Percentiles rank a stretch among this genome's conserved stretches.
phyloP scores from a whole-genome alignment of 2,329 filamentous ascomycete species.

The Alternaria conjuncta region DNA sequence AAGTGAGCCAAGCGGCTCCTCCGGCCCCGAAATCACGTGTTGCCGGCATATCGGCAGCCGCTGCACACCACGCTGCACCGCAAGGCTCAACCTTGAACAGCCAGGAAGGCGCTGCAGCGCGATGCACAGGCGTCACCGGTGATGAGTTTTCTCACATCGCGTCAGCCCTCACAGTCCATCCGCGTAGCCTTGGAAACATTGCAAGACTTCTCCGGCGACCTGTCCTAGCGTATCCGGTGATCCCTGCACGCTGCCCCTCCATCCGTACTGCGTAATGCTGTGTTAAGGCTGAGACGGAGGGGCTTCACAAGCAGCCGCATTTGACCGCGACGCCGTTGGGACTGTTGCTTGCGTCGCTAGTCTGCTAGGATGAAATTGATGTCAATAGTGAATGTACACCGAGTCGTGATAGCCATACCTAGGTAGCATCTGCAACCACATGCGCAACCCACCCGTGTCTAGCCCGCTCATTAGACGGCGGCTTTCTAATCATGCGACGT shows the following conservation, averaged over 20 bases:
- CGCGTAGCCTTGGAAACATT: neutral
- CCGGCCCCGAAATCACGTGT: constrained; percentile 8
- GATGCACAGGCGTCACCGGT: neutral
- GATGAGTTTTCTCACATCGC: neutral
- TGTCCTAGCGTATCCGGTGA: constrained; percentile 15
- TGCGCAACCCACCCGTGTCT: constrained; percentile 1
- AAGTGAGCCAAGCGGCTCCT: constrained; percentile 12
- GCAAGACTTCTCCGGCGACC: neutral
- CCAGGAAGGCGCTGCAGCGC: neutral
- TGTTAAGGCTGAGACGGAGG: constrained; percentile 27
- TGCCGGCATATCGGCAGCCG: constrained; percentile 4
- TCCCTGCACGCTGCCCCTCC: constrained; percentile 22
- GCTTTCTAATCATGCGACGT: constrained; percentile 13
- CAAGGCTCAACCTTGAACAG: neutral
- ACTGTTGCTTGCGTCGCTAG: neutral
- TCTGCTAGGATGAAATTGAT: neutral
- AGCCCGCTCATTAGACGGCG: neutral
- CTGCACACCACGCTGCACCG: neutral
- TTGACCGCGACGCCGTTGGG: constrained; percentile 18
- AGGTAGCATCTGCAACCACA: neutral
- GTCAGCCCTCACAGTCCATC: neutral
- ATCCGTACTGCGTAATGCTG: constrained; percentile 22
- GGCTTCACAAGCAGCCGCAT: constrained; percentile 16
- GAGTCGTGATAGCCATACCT: neutral
- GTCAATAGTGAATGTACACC: neutral